Base-by-base conservation (phyloP, 2,329 filamentous ascomycete species). In the Penicillium sp. region DNA sequence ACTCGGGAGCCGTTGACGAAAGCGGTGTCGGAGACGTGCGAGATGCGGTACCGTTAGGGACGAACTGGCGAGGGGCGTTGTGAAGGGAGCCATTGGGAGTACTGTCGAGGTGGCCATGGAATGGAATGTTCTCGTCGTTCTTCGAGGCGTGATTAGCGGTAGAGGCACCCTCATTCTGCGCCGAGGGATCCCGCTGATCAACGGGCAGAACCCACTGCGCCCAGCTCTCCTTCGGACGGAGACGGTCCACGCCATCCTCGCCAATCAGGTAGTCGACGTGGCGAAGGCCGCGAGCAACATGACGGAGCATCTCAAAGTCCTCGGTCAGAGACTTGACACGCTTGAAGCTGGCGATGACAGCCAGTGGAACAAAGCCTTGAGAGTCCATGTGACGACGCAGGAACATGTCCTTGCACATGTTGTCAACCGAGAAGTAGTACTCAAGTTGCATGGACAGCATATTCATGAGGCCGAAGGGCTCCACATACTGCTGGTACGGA, bases 371-470 rank as follows among this genome's bases (percentile, higher is more conserved):
- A 71, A 93, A 98, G 17, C 95, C 95, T 75, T 98, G 91, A 0
- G 90, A 91, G 73, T 99, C 94, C 95, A 99, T 98, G 68, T 93
- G 88, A 70, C 86, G 88, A 58, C 95, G 89, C 60, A 99, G 83
- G 76, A 88, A 98, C 71, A 91, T 83, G 71, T 99, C 95, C 78
- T 96, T 97, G 83, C 91, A 90, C 52, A 98, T 83, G 73, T 99
- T 99, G 71, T 97, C 91, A 31, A 96, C 85, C 0, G 94, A 98
- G 78, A 99, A 96, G 78, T 99, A 99, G 80, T 97, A 99, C 71
- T 96, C 92, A 80, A 85, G 73, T 71, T 88, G 87, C 68, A 81
- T 84, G 63, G 81, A 83, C 70, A 86, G 85, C 84, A 85, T 84
- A 72, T 75, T 75, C 63, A 85, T 77, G 37, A 87, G 68, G 38